phyloP scores from a whole-genome alignment of 441 rosid genomes.

The Croton setiger region DNA sequence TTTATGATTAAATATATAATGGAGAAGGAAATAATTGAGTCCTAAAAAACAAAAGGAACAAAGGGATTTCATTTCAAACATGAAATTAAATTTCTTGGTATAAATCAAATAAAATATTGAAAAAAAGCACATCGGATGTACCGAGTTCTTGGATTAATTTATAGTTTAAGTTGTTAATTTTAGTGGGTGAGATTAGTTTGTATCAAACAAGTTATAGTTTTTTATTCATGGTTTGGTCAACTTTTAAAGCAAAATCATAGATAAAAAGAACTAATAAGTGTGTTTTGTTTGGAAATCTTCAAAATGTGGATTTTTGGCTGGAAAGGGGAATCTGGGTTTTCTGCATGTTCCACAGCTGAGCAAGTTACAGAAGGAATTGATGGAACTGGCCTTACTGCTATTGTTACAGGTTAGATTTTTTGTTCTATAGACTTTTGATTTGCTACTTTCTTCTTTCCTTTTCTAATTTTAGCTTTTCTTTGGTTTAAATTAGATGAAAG shows the following conservation, averaged over 20 bases:
- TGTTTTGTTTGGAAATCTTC: not conserved
- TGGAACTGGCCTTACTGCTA: constrained; percentile 58
- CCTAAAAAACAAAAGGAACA: too few species aligned
- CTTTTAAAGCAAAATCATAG: not conserved
- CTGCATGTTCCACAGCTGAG: constrained; percentile 52
- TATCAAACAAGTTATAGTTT: too few species aligned
- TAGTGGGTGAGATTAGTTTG: too few species aligned
- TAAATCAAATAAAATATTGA: too few species aligned
- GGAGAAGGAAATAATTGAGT: too few species aligned
- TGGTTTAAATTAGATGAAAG: not conserved
- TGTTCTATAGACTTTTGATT: not conserved
- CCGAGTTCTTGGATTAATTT: too few species aligned
- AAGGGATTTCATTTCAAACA: too few species aligned
- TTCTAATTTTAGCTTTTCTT: not conserved
- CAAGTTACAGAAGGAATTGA: constrained; percentile 52
- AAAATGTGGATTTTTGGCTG: constrained; percentile 50
- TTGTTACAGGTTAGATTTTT: constrained; percentile 41
- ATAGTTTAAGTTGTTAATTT: too few species aligned
- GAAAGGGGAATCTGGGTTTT: constrained; percentile 60
- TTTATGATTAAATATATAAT: too few species aligned
- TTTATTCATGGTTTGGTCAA: not conserved
- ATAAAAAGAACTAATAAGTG: too few species aligned
- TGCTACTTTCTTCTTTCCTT: not conserved
- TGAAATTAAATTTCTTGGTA: too few species aligned
- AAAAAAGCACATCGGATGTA: too few species aligned